Percentiles rank a stretch among this genome's conserved stretches.
These are phyloP conservation scores for Boletus coccyginus DNA, from an alignment of 768 basidiomycete genomes.

Conservation along the genomic window DNA sequence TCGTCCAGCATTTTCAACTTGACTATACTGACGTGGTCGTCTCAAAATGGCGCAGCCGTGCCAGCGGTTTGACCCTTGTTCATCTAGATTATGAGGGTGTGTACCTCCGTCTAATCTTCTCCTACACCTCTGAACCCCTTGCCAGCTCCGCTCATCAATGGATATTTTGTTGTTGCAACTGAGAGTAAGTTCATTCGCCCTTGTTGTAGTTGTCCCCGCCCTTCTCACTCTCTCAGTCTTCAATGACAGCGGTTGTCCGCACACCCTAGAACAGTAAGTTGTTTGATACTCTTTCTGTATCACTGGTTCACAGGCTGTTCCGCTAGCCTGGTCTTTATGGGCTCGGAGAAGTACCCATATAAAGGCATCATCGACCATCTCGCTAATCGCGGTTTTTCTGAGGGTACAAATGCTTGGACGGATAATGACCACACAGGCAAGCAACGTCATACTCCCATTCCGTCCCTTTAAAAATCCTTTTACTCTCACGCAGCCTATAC, in stretches of 20 bases:
- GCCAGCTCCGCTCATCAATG: slow-evolving; percentile 83
- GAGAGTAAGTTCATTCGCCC: slow-evolving; percentile 59
- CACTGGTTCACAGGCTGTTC: slow-evolving; percentile 1
- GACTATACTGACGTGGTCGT: slow-evolving; percentile 76
- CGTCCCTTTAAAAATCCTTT: background rate
- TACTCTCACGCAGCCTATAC: slow-evolving; percentile 64
- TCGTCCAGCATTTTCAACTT: slow-evolving; percentile 71
- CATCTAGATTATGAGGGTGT: slow-evolving; percentile 88
- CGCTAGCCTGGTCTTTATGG: slow-evolving; percentile 84
- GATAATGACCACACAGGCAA: slow-evolving; percentile 80
- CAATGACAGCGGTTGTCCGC: slow-evolving; percentile 92
- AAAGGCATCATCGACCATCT: slow-evolving; percentile 95
- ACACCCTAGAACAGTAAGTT: slow-evolving; percentile 91
- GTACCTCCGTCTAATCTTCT: slow-evolving; percentile 13
- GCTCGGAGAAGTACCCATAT: slow-evolving; percentile 92
- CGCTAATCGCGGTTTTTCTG: slow-evolving; percentile 90
- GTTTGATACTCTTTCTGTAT: background rate
- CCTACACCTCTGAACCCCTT: slow-evolving; percentile 14
- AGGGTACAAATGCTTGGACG: slow-evolving; percentile 97
- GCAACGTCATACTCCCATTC: background rate
- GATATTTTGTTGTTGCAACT: slow-evolving; percentile 86
- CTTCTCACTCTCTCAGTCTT: slow-evolving; percentile 57
- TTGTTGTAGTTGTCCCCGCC: background rate
- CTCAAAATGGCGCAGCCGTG: slow-evolving; percentile 86
- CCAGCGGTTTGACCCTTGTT: slow-evolving; percentile 85